Conservation (phyloP, 306 rosid species). For the Prunus mume region DNA sequence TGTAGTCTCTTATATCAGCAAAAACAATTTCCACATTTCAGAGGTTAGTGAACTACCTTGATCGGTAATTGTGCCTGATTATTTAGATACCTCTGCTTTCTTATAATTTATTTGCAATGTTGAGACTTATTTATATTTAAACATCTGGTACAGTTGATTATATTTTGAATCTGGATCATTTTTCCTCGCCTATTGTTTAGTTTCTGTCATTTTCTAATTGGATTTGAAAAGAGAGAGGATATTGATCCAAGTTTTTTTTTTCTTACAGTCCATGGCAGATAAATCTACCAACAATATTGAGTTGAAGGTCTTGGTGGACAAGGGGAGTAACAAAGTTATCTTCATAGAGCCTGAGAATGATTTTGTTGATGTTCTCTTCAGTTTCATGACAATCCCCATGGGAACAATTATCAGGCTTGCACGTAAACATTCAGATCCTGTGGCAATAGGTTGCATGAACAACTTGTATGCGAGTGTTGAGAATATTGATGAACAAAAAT, state of each 20-base stretch:
- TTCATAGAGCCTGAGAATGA: neutral
- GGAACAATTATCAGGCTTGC: constrained; percentile 5
- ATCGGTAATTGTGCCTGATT: too few relatives aligned
- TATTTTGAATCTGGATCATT: too few relatives aligned
- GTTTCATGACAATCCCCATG: constrained; percentile 8
- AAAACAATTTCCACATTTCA: too few relatives aligned
- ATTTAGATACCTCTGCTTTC: too few relatives aligned
- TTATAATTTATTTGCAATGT: too few relatives aligned
- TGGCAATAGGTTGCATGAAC: neutral
- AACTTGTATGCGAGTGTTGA: neutral
- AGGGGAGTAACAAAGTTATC: neutral
- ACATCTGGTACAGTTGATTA: too few relatives aligned
- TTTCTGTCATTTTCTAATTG: neutral
- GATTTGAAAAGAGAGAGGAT: neutral
- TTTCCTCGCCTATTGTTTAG: too few relatives aligned
- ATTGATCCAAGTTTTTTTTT: too few relatives aligned
- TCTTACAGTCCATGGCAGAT: neutral
- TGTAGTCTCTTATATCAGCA: too few relatives aligned
- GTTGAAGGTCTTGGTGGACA: constrained; percentile 10
- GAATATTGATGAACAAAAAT: neutral
- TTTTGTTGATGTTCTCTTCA: constrained; percentile 3
- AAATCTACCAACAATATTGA: neutral
- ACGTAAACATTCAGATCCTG: neutral
- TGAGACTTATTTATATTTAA: too few relatives aligned
- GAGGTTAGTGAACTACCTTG: too few relatives aligned